Base-by-base conservation (phyloP, 768 basidiomycete species). In the Collybiopsis luxurians region DNA sequence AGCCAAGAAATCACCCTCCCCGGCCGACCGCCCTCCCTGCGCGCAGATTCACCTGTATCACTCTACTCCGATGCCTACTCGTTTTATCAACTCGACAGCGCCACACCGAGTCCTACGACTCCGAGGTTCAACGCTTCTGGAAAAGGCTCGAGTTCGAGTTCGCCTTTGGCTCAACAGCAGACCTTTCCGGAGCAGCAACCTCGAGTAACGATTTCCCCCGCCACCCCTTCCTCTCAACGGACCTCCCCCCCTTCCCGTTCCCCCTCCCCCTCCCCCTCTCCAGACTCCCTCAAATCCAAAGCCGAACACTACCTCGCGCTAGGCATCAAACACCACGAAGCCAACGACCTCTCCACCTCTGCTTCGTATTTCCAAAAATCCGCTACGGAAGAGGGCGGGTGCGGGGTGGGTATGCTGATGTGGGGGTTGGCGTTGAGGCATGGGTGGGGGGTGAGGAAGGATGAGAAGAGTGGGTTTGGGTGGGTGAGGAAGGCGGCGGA, bases 331-430 rank as follows among this genome's bases (percentile, higher is more conserved):
- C 83, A 84, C 65, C 91, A 93, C 63, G 87, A 92, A 69, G 82
- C 84, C 28, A 86, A 91, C 66, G 77, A 82, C 42, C 74, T 93
- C 4, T 66, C 67, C 44, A 87, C 90, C 63, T 86, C 87, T 11
- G 90, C 89, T 0, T 65, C 68, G 24, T 90, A 77, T 68, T 92
- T 93, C 66, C 36, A 36, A 4, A 34, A 51, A 24, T 51, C 50
- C 21, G 50, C 50, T 1, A 15, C 34, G 17, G 75, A 82, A 59
- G 72, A 77, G 50, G 92, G 92, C 1, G 94, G 92, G 1, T 93
- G 89, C 64, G 88, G 87, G 1, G 85, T 92, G 3, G 94, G 94
- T 17, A 95, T 94, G 92, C 71, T 95, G 58, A 92, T 96, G 90
- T 95, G 89, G 81, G 94, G 93, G 0, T 73, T 96, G 40, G 77